These are phyloP conservation scores for Penicillium daleae DNA, from an alignment of 495 filamentous ascomycete genomes.

Conservation along the genomic window DNA sequence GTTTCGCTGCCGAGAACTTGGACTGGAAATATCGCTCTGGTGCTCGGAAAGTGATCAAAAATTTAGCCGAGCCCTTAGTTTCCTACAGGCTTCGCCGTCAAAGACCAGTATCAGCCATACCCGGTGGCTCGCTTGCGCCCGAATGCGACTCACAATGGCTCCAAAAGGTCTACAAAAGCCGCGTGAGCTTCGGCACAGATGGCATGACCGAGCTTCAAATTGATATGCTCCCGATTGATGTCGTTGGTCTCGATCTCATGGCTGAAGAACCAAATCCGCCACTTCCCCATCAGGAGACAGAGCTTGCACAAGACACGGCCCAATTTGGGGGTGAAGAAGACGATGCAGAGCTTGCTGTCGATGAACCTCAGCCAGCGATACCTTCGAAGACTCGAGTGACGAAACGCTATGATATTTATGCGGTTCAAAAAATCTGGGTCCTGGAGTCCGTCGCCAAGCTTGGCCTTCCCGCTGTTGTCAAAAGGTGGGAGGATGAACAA, in stretches of 20 bases:
- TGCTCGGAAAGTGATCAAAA: constrained; percentile 81
- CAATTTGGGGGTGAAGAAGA: constrained; percentile 58
- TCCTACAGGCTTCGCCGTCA: constrained; percentile 61
- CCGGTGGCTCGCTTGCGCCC: constrained; percentile 32
- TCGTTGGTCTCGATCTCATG: constrained; percentile 76
- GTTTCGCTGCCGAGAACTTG: constrained; percentile 77
- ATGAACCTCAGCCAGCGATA: constrained; percentile 27
- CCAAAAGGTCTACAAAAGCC: constrained; percentile 62
- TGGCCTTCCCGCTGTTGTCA: constrained; percentile 71
- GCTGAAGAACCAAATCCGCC: constrained; percentile 66
- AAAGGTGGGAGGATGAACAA: constrained; percentile 74
- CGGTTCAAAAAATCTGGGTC: constrained; percentile 73
- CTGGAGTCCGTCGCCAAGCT: constrained; percentile 70
- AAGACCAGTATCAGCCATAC: constrained; percentile 30
- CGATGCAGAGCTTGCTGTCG: constrained; percentile 45
- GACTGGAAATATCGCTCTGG: constrained; percentile 81
- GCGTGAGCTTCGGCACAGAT: constrained; percentile 75
- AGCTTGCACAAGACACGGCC: constrained; percentile 10
- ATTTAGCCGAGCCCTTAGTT: constrained; percentile 78
- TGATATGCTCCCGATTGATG: constrained; percentile 71
- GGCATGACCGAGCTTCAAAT: constrained; percentile 75
- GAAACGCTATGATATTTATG: constrained; percentile 67
- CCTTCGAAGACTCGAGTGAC: constrained; percentile 50
- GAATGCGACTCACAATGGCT: constrained; percentile 43
- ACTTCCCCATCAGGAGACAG: constrained; percentile 39